phyloP scores from a whole-genome alignment of 139 green algal species.

The Chlamydomonas sp. region DNA sequence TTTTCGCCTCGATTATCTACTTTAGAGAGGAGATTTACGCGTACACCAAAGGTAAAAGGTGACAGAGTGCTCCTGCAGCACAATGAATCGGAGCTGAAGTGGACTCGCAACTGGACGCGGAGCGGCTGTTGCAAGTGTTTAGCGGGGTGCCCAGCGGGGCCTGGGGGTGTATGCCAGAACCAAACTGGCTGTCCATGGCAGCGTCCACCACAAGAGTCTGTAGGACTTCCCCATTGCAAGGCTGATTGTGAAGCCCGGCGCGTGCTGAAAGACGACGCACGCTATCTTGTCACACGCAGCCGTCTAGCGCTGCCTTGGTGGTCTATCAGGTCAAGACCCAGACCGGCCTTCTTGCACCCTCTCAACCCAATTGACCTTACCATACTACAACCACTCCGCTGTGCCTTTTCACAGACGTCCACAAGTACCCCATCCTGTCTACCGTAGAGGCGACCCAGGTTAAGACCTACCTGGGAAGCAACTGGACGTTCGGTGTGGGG shows the following conservation, averaged over 20 bases:
- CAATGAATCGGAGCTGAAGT: no score
- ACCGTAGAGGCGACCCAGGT: constrained; percentile 13
- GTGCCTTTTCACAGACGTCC: constrained; percentile 9
- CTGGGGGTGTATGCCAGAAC: neutral
- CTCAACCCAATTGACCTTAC: no score
- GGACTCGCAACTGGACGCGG: no score
- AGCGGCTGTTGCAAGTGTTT: neutral
- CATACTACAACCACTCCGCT: neutral
- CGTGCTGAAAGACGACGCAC: no score
- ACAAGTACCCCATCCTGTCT: constrained; percentile 37
- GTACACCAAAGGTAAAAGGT: constrained; percentile 18
- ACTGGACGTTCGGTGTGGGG: constrained; percentile 24
- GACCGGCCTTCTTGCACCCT: no score
- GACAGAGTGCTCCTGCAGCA: no score
- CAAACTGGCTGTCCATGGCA: neutral
- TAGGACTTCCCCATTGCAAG: neutral
- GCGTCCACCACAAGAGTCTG: neutral
- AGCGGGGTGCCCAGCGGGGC: neutral
- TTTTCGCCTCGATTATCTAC: constrained; percentile 18
- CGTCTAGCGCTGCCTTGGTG: no score
- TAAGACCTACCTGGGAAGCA: constrained; percentile 11
- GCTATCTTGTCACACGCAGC: no score
- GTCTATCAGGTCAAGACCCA: no score
- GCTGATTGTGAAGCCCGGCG: no score
- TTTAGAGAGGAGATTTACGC: constrained; percentile 44